Evolutionary conservation across 805 yeast genomes (phyloP).

Genomic region (Spathaspora boniae): DNA sequence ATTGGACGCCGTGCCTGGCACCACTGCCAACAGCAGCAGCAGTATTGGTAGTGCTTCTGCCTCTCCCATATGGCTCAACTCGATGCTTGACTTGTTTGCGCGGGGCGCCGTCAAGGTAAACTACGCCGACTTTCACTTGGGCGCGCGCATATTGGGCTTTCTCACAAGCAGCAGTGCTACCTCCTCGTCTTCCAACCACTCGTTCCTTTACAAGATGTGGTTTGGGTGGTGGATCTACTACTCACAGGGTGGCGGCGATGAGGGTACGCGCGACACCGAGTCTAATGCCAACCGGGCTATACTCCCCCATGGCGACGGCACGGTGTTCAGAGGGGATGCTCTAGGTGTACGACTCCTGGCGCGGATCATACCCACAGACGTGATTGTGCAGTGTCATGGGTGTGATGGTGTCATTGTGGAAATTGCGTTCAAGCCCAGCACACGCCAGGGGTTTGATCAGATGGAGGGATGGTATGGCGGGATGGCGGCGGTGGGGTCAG

Average conservation of each 20-base stretch:
- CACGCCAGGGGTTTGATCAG: constrained; percentile 2
- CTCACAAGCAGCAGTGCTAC: constrained; percentile 21
- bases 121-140: constrained; percentile 38
- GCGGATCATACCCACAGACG: constrained; percentile 33
- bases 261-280: constrained; percentile 21
- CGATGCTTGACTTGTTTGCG: constrained; percentile 16
- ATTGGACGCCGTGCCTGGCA: too few relatives aligned
- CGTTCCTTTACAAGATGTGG: constrained; percentile 24
- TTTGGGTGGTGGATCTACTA: constrained; percentile 42
- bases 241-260: too few relatives aligned
- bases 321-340: constrained; percentile 28
- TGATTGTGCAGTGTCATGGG: constrained; percentile 17
- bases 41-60: too few relatives aligned
- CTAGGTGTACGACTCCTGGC: constrained; percentile 33
- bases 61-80: constrained; percentile 5
- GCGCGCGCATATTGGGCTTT: constrained; percentile 39
- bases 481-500: constrained; percentile 10
- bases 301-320: constrained; percentile 28
- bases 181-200: too few relatives aligned
- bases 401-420: not conserved
- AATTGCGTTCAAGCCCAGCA: constrained; percentile 9
- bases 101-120: constrained; percentile 34
- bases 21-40: too few relatives aligned
- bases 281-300: constrained; percentile 36
- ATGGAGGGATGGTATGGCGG: too few relatives aligned